Evolutionary conservation across 2,329 filamentous ascomycete genomes (phyloP).

Genomic region (Amylocarpus encephaloides): DNA sequence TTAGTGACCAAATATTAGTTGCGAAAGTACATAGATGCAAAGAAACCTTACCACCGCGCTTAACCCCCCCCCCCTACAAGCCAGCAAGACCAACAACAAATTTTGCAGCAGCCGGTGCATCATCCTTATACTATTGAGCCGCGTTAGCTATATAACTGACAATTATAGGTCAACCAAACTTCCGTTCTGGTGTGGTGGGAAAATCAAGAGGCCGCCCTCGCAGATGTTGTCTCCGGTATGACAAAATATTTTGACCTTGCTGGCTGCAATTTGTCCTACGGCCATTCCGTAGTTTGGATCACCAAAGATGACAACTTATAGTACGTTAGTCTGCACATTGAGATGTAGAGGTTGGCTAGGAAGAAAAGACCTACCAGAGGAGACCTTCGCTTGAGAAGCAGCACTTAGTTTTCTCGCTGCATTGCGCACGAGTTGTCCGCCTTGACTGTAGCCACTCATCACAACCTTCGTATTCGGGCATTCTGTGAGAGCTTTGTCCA

Average conservation of each 20-base stretch:
- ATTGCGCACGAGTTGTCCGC: slow-evolving; percentile 25
- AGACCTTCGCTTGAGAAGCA: slow-evolving; percentile 15
- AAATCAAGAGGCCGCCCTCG: neutral
- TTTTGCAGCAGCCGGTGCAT: neutral
- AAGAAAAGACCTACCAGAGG: slow-evolving; percentile 11
- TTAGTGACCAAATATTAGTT: too few species aligned
- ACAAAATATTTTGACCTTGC: slow-evolving; percentile 20
- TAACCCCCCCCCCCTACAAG: neutral
- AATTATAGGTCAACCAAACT: neutral
- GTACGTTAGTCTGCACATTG: too few species aligned
- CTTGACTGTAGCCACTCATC: slow-evolving; percentile 22
- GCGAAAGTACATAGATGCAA: too few species aligned
- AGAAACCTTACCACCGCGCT: too few species aligned
- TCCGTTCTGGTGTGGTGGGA: neutral
- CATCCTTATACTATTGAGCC: neutral
- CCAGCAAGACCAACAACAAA: neutral
- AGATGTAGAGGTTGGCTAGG: too few species aligned
- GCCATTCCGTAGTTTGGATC: slow-evolving; percentile 22
- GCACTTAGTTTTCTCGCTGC: slow-evolving; percentile 18
- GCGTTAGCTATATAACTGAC: too few species aligned
- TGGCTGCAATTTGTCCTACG: slow-evolving; percentile 8
- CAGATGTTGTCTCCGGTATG: slow-evolving; percentile 24
- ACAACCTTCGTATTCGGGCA: slow-evolving; percentile 23
- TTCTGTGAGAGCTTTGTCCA: slow-evolving; percentile 11
- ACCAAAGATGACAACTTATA: slow-evolving; percentile 23